Conservation (phyloP, 225 moss, liverwort and hornwort genomes). For the Polytrichum commune region DNA sequence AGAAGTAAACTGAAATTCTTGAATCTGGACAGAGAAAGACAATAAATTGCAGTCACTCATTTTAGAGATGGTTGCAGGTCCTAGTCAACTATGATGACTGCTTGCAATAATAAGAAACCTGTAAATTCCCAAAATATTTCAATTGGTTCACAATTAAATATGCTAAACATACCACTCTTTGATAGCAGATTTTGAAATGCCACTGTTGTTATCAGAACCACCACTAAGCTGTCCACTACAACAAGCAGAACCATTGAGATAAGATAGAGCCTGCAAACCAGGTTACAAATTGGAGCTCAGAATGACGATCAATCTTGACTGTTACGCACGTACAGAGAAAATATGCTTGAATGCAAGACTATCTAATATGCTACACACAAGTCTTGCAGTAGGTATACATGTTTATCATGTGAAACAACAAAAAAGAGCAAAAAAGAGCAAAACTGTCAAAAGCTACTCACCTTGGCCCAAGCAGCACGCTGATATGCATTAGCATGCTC, state of each 20-base stretch:
- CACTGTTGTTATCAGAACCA: conserved; percentile 54
- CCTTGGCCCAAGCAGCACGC: conserved; percentile 72
- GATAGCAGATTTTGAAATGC: conserved; percentile 63
- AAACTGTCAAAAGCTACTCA: conserved; percentile 11
- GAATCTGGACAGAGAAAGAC: conserved; percentile 26
- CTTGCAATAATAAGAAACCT: too few species aligned
- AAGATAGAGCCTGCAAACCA: conserved; percentile 49
- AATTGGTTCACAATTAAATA: too few species aligned
- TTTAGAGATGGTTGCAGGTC: too few species aligned
- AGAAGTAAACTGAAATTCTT: conserved; percentile 68
- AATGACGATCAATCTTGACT: too few species aligned
- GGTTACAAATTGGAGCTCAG: conserved; percentile 1
- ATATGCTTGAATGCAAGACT: too few species aligned
- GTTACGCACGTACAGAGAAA: too few species aligned
- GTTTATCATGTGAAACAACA: too few species aligned
- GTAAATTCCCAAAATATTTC: too few species aligned
- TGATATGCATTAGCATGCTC: conserved; percentile 77
- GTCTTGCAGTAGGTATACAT: background rate
- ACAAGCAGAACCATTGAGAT: conserved; percentile 64
- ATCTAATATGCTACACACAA: background rate
- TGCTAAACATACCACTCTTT: conserved; percentile 54
- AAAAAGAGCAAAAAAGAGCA: too few species aligned
- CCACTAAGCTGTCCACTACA: conserved; percentile 64
- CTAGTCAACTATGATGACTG: too few species aligned
- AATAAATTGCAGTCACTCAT: too few species aligned